A percentile compares a stretch with the other conserved stretches of the same genome.
Evolutionary conservation across 306 rosid species (phyloP).

Genomic region (Adenanthera pavonina): DNA sequence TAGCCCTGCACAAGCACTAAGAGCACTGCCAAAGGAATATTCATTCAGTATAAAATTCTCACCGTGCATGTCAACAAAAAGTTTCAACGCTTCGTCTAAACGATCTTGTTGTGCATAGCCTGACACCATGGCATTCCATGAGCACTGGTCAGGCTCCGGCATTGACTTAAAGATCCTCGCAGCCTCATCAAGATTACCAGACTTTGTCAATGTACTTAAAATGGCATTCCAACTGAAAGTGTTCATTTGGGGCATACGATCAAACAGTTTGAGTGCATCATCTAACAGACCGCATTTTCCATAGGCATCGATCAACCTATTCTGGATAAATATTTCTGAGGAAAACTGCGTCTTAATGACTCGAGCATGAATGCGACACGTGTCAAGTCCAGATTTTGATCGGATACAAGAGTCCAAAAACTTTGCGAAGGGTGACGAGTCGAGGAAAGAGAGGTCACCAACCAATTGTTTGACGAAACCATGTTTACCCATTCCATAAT

Average conservation of each 20-base stretch:
- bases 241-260: conserved; percentile 49
- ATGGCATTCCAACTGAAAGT: conserved; percentile 57
- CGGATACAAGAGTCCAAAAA: conserved; percentile 55
- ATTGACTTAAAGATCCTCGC: conserved; percentile 44
- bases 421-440: conserved; percentile 51
- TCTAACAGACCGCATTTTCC: conserved; percentile 50
- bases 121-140: conserved; percentile 62
- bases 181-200: conserved; percentile 55
- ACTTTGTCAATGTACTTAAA: conserved; percentile 44
- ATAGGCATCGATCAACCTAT: conserved; percentile 53
- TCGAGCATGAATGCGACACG: conserved; percentile 50
- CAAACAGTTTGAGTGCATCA: conserved; percentile 52
- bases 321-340: conserved; percentile 53
- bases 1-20: conserved; percentile 63
- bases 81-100: conserved; percentile 51
- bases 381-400: conserved; percentile 41
- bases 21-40: conserved; percentile 61
- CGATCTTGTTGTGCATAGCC: conserved; percentile 52
- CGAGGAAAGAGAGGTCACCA: conserved; percentile 50
- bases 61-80: conserved; percentile 49
- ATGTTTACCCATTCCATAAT: conserved; percentile 50
- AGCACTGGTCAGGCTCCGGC: conserved; percentile 63
- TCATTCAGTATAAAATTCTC: conserved; percentile 56
- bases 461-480: conserved; percentile 43
- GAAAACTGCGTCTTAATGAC: conserved; percentile 52